These are phyloP conservation scores for Pichia norvegensis DNA, from an alignment of 1,139 yeast genomes.

Conservation along the genomic window DNA sequence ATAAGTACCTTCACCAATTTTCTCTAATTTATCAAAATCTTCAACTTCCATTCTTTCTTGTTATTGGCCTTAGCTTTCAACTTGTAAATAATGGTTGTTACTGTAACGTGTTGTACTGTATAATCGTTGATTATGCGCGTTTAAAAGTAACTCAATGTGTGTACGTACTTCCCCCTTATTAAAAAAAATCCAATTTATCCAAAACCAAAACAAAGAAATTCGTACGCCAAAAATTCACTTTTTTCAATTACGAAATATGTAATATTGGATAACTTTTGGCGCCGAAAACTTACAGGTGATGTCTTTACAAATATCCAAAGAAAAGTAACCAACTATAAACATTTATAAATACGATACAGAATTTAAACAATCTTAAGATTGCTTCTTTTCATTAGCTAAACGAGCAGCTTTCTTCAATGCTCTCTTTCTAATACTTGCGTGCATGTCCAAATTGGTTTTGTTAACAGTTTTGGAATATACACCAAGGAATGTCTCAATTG, in stretches of 20 bases:
- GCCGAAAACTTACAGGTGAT: no score
- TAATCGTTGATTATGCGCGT: no score
- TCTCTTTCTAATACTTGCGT: constrained; percentile 66
- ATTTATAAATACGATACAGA: no score
- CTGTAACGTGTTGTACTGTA: neutral
- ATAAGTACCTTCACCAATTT: constrained; percentile 96
- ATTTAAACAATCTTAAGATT: neutral
- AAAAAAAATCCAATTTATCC: no score
- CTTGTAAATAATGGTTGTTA: neutral
- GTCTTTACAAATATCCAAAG: no score
- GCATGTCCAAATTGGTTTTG: constrained; percentile 63
- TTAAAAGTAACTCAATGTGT: no score
- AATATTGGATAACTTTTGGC: no score
- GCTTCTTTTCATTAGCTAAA: constrained; percentile 18
- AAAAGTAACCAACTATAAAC: no score
- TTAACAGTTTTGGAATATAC: constrained; percentile 69
- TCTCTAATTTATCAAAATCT: constrained; percentile 88
- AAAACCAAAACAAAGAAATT: neutral
- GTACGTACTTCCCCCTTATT: neutral
- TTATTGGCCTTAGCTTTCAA: no score
- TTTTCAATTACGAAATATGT: neutral
- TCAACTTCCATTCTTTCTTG: constrained; percentile 56
- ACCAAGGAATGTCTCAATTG: constrained; percentile 71
- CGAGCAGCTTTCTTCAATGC: constrained; percentile 76
- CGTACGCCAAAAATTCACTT: neutral